phyloP scores from a whole-genome alignment of 345 rosid genomes.

The Nephelium lappaceum region DNA sequence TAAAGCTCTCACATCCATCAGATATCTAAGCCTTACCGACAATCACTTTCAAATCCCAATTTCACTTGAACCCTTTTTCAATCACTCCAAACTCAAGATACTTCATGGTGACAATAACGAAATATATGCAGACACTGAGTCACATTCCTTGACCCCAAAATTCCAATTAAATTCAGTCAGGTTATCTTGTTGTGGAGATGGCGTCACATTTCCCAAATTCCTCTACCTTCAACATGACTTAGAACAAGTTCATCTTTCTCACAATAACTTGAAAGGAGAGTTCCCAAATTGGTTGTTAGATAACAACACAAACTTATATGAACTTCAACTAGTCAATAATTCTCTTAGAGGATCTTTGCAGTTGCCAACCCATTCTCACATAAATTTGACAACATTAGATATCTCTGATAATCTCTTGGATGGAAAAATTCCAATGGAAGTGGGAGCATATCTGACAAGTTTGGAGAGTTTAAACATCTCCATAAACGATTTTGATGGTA shows the following conservation, averaged over 20 bases:
- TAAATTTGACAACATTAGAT: background rate
- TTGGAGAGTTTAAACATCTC: background rate
- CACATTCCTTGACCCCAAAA: background rate
- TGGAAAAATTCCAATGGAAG: background rate
- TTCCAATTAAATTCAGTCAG: background rate
- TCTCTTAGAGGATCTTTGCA: constrained; percentile 11
- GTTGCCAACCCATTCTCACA: constrained; percentile 15
- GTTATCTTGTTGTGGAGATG: background rate
- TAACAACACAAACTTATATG: background rate
- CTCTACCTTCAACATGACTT: constrained; percentile 1
- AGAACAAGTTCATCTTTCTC: background rate
- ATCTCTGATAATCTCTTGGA: constrained; percentile 9
- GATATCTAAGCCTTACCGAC: background rate
- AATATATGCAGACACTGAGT: background rate
- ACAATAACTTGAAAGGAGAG: background rate
- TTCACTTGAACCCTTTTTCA: constrained; percentile 14
- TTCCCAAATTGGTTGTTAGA: constrained; percentile 14
- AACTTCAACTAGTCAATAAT: background rate
- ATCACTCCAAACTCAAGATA: constrained; percentile 8
- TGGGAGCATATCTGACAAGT: constrained; percentile 8
- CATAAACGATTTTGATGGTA: background rate
- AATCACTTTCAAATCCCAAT: constrained; percentile 21
- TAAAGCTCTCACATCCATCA: constrained; percentile 3
- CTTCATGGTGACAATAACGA: background rate
- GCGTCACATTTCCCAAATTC: background rate